These are phyloP conservation scores for Phytophthora constricta DNA, from an alignment of 352 stramenopile genomes.

Conservation along the genomic window DNA sequence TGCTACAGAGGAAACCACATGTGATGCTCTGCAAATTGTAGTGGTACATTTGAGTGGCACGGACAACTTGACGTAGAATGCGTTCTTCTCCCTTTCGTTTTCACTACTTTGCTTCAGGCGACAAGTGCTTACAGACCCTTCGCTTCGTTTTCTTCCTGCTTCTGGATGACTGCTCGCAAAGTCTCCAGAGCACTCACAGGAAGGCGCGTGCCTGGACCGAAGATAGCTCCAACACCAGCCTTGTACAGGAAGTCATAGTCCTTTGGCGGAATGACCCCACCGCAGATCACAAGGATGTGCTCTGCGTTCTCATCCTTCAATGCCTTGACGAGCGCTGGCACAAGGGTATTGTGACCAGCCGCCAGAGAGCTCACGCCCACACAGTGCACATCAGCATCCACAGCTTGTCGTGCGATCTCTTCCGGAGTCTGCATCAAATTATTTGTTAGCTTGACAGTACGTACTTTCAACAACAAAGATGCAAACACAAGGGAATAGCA, in stretches of 20 bases:
- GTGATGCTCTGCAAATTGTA: no score
- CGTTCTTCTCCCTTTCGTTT: background rate
- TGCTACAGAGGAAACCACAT: background rate
- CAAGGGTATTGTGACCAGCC: slow-evolving; percentile 95
- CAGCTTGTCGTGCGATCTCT: slow-evolving; percentile 73
- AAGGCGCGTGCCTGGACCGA: slow-evolving; percentile 95
- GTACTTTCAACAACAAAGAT: background rate
- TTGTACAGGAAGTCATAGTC: slow-evolving; percentile 97
- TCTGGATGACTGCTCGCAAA: slow-evolving; percentile 62
- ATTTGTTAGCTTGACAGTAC: background rate
- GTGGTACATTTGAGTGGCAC: no score
- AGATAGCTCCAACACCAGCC: slow-evolving; percentile 92
- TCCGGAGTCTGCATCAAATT: slow-evolving; percentile 49
- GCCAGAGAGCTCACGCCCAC: slow-evolving; percentile 92
- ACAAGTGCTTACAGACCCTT: slow-evolving; percentile 36
- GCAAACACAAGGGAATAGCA: slow-evolving; percentile 1
- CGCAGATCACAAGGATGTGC: slow-evolving; percentile 95
- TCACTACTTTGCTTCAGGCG: background rate
- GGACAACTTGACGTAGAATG: slow-evolving; percentile 19
- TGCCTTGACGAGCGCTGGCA: slow-evolving; percentile 92
- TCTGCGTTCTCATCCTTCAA: slow-evolving; percentile 92
- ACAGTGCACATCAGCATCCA: slow-evolving; percentile 97
- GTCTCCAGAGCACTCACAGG: slow-evolving; percentile 76
- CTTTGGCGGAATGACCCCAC: slow-evolving; percentile 95
- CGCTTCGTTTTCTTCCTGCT: slow-evolving; percentile 50